These are phyloP conservation scores for Reticulascus tulasneorum DNA, from an alignment of 2,329 filamentous ascomycete genomes.

Conservation along the genomic window DNA sequence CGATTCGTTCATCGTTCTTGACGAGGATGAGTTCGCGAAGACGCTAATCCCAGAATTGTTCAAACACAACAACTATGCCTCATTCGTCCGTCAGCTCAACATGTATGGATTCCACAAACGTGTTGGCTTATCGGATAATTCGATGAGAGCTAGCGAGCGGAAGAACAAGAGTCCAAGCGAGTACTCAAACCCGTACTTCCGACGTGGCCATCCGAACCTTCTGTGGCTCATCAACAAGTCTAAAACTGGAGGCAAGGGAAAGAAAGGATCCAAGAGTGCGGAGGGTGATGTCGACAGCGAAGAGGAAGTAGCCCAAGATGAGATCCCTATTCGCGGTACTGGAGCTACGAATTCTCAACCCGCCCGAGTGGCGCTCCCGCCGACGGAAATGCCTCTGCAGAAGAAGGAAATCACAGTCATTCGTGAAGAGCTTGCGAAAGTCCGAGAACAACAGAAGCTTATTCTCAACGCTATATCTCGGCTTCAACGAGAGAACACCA, in stretches of 20 bases:
- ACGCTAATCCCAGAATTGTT: slow-evolving; percentile 95
- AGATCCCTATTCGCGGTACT: slow-evolving; percentile 10
- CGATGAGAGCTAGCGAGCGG: slow-evolving; percentile 93
- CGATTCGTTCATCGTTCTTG: slow-evolving; percentile 92
- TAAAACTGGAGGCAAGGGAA: slow-evolving; percentile 62
- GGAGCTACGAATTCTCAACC: slow-evolving; percentile 18
- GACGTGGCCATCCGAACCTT: slow-evolving; percentile 84
- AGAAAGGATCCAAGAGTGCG: slow-evolving; percentile 59
- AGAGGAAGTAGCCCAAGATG: slow-evolving; percentile 31
- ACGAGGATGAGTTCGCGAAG: slow-evolving; percentile 98
- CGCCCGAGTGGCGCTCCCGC: slow-evolving; percentile 33
- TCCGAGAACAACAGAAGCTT: slow-evolving; percentile 81
- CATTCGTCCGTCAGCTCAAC: slow-evolving; percentile 91
- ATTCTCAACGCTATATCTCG: slow-evolving; percentile 80
- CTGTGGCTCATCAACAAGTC: slow-evolving; percentile 97
- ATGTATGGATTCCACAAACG: slow-evolving; percentile 99
- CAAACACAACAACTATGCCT: slow-evolving; percentile 98
- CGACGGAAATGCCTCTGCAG: slow-evolving; percentile 44
- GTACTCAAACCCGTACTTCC: slow-evolving; percentile 96
- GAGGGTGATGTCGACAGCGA: slow-evolving; percentile 72
- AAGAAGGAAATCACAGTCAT: slow-evolving; percentile 75
- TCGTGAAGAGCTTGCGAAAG: slow-evolving; percentile 72
- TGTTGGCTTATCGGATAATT: slow-evolving; percentile 90
- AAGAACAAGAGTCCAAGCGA: slow-evolving; percentile 98
- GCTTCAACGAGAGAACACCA: slow-evolving; percentile 79